phyloP scores from a whole-genome alignment of 306 rosid genomes.

The Dryas octopetala region DNA sequence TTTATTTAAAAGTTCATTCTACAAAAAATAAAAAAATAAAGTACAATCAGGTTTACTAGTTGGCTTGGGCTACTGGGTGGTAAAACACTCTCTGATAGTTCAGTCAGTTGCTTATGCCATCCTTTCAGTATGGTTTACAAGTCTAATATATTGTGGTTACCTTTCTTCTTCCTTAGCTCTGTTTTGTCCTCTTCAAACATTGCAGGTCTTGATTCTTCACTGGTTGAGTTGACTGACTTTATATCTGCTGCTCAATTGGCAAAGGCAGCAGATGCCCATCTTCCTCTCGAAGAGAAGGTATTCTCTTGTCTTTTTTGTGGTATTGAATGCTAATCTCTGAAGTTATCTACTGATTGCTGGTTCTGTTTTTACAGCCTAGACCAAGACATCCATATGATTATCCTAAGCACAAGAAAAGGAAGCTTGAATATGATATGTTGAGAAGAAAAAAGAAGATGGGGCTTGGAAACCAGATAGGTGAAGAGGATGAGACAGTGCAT shows the following conservation, averaged over 20 bases:
- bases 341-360: constrained; percentile 21
- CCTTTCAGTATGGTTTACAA: neutral
- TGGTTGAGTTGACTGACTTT: constrained; percentile 73
- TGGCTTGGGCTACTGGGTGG: neutral
- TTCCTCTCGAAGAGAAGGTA: constrained; percentile 70
- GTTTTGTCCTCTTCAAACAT: constrained; percentile 28
- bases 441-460: constrained; percentile 54
- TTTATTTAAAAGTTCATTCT: no score
- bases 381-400: constrained; percentile 11
- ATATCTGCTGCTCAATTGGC: constrained; percentile 76
- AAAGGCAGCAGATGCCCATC: constrained; percentile 58
- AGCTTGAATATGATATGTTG: constrained; percentile 47
- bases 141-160: neutral
- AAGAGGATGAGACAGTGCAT: constrained; percentile 71
- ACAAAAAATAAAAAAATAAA: no score
- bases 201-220: constrained; percentile 59
- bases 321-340: constrained; percentile 12
- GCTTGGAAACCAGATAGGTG: constrained; percentile 37
- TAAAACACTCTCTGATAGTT: constrained; percentile 1
- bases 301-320: constrained; percentile 8
- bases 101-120: constrained; percentile 2
- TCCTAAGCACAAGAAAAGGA: constrained; percentile 44
- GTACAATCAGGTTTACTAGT: neutral
- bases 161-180: constrained; percentile 20
- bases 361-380: constrained; percentile 52